These are phyloP conservation scores for Trametes villosa DNA, from an alignment of 768 basidiomycete species.

Conservation along the genomic window DNA sequence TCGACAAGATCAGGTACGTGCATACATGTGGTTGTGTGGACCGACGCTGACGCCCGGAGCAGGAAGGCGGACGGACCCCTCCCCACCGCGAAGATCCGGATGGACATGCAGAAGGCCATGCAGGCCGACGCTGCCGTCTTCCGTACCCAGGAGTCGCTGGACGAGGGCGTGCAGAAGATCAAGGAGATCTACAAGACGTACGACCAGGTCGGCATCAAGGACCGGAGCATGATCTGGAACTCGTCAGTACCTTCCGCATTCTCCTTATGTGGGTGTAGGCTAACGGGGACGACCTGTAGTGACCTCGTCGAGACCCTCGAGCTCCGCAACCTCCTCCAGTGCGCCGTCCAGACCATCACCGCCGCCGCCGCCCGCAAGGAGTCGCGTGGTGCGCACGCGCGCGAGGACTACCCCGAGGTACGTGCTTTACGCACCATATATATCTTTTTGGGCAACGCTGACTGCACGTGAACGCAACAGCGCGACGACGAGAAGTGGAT, in stretches of 20 bases:
- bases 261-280: neutral
- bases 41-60: conserved; percentile 4
- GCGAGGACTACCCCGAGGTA: conserved; percentile 97
- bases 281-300: conserved; percentile 42
- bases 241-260: conserved; percentile 61
- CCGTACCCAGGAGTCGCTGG: conserved; percentile 86
- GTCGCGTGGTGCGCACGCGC: conserved; percentile 97
- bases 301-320: conserved; percentile 98
- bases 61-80: conserved; percentile 81
- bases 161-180: conserved; percentile 91
- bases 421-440: conserved; percentile 26
- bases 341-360: conserved; percentile 94
- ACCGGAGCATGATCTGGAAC: conserved; percentile 99
- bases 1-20: conserved; percentile 80
- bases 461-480: conserved; percentile 37
- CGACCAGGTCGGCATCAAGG: conserved; percentile 93
- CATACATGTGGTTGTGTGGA: neutral
- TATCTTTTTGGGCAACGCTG: neutral
- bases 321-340: conserved; percentile 93
- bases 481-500: conserved; percentile 95
- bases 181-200: conserved; percentile 86
- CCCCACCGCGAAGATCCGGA: conserved; percentile 86
- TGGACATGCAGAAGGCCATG: conserved; percentile 99
- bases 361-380: conserved; percentile 94
- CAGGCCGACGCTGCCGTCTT: conserved; percentile 98